A percentile compares a stretch with the other conserved stretches of the same genome.
These are phyloP conservation scores for Ceratobasidium sp. DNA, from an alignment of 1,284 basidiomycete genomes.

Conservation along the genomic window DNA sequence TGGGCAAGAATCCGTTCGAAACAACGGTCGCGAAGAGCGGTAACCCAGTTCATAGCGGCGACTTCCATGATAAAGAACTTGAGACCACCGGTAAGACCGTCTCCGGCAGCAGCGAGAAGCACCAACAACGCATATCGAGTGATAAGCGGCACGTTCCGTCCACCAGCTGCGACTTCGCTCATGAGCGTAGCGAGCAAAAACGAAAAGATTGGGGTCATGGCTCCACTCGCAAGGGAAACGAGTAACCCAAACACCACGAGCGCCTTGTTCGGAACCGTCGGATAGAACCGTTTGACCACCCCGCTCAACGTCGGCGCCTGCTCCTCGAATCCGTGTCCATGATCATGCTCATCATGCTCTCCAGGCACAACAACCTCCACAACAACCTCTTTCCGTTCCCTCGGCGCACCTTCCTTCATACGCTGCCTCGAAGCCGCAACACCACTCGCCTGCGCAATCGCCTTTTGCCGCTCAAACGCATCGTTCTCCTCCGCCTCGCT, in stretches of 20 bases:
- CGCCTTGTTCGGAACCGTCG: slow-evolving; percentile 81
- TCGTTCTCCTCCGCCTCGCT: slow-evolving; percentile 57
- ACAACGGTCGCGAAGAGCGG: slow-evolving; percentile 70
- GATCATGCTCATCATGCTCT: slow-evolving; percentile 50
- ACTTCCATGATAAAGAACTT: slow-evolving; percentile 85
- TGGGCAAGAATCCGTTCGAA: slow-evolving; percentile 78
- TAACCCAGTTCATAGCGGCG: slow-evolving; percentile 82
- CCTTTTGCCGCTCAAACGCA: slow-evolving; percentile 63
- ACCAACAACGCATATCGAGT: slow-evolving; percentile 71
- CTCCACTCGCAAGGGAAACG: slow-evolving; percentile 76
- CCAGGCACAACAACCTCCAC: slow-evolving; percentile 44
- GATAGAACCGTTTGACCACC: slow-evolving; percentile 73
- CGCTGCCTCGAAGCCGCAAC: slow-evolving; percentile 51
- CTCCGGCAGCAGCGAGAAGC: slow-evolving; percentile 78
- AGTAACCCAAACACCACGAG: slow-evolving; percentile 77
- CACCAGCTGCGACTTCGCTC: slow-evolving; percentile 80
- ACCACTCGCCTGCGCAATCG: slow-evolving; percentile 60
- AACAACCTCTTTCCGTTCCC: slow-evolving; percentile 34
- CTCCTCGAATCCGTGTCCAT: slow-evolving; percentile 4
- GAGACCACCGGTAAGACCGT: slow-evolving; percentile 78
- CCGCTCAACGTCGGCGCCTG: slow-evolving; percentile 59
- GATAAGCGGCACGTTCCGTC: slow-evolving; percentile 69
- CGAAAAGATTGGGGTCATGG: slow-evolving; percentile 92
- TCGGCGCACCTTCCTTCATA: background rate
- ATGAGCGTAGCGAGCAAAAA: slow-evolving; percentile 88